A percentile compares a stretch with the other conserved stretches of the same genome.
Conservation (phyloP, 345 rosid species). For the Raphanus raphanistrum region DNA sequence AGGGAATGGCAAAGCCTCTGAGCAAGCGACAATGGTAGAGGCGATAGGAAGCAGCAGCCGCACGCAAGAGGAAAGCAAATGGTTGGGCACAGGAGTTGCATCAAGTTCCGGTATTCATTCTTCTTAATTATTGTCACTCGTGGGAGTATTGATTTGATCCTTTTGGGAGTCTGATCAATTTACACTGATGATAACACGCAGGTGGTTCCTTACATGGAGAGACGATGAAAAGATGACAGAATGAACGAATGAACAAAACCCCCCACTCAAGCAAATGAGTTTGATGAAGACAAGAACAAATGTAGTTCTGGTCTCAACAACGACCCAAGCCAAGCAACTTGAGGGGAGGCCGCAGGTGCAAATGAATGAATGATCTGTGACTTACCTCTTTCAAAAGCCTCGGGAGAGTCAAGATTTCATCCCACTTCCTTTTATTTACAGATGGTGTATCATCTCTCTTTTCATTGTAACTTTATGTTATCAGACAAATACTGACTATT, state of each 20-base stretch:
- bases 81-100: constrained; percentile 27
- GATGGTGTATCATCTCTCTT: background rate
- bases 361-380: constrained; percentile 3
- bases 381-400: background rate
- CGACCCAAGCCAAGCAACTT: constrained; percentile 2
- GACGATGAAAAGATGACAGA: constrained; percentile 16
- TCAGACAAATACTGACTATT: background rate
- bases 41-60: constrained; percentile 35
- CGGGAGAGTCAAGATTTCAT: background rate
- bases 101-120: constrained; percentile 32
- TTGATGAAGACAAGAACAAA: background rate
- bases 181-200: background rate
- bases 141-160: background rate
- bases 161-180: background rate
- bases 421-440: background rate
- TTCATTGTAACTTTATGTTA: background rate
- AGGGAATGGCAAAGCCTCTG: constrained; percentile 47
- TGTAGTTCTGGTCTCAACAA: background rate
- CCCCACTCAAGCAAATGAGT: constrained; percentile 1
- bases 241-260: background rate
- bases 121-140: background rate
- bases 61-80: constrained; percentile 44
- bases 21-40: constrained; percentile 14
- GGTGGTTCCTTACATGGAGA: constrained; percentile 29
- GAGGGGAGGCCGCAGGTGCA: background rate